These are phyloP conservation scores for Trematosphaeria pertusa DNA, from an alignment of 2,329 filamentous ascomycete species.

Conservation along the genomic window DNA sequence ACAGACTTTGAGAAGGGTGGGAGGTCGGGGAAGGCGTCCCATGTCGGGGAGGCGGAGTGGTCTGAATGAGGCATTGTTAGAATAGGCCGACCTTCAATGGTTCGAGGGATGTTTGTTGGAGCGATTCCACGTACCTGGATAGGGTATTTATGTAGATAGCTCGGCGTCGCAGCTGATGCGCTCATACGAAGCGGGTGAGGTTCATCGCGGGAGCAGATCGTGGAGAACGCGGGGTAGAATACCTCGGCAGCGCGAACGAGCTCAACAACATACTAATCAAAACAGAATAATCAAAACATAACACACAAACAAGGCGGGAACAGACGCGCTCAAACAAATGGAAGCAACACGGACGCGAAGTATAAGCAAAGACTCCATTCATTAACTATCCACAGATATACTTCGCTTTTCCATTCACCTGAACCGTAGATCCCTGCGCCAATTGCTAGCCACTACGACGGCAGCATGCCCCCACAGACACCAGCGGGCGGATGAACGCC, in stretches of 20 bases:
- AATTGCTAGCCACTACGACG: conserved; percentile 16
- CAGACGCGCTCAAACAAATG: neutral
- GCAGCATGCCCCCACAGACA: conserved; percentile 17
- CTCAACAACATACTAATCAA: no score
- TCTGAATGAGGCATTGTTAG: conserved; percentile 32
- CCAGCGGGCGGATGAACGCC: conserved; percentile 21
- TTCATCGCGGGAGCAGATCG: neutral
- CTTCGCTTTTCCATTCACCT: conserved; percentile 37
- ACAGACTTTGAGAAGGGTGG: conserved; percentile 53
- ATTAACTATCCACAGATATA: conserved; percentile 50
- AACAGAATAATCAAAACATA: no score
- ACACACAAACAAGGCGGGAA: no score
- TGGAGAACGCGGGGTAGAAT: conserved; percentile 3
- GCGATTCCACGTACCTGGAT: no score
- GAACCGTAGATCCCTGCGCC: conserved; percentile 32
- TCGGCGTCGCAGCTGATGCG: no score
- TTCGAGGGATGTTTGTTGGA: neutral
- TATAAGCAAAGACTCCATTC: conserved; percentile 30
- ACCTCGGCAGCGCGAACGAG: no score
- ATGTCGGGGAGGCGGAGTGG: conserved; percentile 17
- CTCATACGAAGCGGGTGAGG: no score
- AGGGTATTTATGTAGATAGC: no score
- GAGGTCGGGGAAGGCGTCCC: conserved; percentile 36
- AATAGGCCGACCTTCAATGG: neutral
- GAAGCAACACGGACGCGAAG: conserved; percentile 12